Evolutionary conservation across 495 filamentous ascomycete species (phyloP), one percentile per base, ranked within the genome.

Genomic region (Penicillium malachiteum): DNA sequence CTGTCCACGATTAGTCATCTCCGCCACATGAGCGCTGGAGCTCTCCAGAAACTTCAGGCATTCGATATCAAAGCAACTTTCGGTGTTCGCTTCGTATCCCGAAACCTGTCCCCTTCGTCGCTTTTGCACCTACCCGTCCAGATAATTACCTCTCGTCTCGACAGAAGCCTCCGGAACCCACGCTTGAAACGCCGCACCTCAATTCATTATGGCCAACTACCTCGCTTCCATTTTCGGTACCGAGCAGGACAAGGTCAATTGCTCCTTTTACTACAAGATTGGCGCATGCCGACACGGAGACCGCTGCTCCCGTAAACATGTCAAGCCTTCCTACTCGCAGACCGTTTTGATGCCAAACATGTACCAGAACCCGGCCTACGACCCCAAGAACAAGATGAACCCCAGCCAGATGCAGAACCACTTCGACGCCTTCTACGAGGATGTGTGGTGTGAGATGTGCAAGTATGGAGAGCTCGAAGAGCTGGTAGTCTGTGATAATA

Each of bases 371-470:
- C 94, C 94, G 7, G 91, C 91, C 63, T 96, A 95, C 83, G 92
- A 97, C 70, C 88, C 90, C 41, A 96, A 96, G 77, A 94, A 86
- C 79, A 92, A 92, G 75, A 95, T 97, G 89, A 96, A 94, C 75
- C 71, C 91, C 10, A 84, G 80, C 58, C 94, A 98, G 79, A 86
- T 96, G 69, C 93, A 97, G 77, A 95, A 93, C 77, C 94, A 98
- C 80, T 98, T 97, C 69, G 95, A 98, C 76, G 93, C 94, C 62
- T 98, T 98, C 78, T 98, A 98, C 79, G 94, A 98, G 78, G 94
- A 98, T 72, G 87, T 98, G 60, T 98, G 94, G 91, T 96, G 93
- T 79, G 94, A 98, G 82, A 90, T 98, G 87, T 93, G 89, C 86
- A 87, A 90, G 73, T 93, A 92, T 69, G 90, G 90, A 48, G 90